Conservation (phyloP, 805 yeast species). For the Tetrapisispora phaffii region DNA sequence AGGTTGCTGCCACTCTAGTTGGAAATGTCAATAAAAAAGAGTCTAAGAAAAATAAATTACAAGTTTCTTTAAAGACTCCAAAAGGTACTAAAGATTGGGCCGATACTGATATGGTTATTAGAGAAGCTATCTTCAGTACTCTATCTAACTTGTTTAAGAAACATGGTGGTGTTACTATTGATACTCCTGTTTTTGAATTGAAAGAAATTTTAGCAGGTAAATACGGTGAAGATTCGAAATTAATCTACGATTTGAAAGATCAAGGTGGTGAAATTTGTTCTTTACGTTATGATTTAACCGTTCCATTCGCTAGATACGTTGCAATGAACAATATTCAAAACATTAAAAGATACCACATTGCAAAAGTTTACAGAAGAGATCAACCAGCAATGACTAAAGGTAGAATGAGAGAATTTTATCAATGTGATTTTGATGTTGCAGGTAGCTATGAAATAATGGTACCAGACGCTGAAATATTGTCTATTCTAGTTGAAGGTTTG, state of each 20-base stretch:
- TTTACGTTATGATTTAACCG: conserved; percentile 91
- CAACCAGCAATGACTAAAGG: conserved; percentile 99
- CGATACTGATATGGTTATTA: conserved; percentile 91
- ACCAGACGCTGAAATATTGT: conserved; percentile 86
- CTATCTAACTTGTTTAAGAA: conserved; percentile 71
- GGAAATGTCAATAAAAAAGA: conserved; percentile 11
- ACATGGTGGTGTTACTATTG: conserved; percentile 97
- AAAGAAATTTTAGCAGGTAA: conserved; percentile 93
- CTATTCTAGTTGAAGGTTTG: conserved; percentile 76
- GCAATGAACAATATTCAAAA: conserved; percentile 88
- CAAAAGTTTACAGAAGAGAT: conserved; percentile 97
- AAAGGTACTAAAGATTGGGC: conserved; percentile 99
- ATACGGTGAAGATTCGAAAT: conserved; percentile 96
- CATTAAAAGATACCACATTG: conserved; percentile 92
- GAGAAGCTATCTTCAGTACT: conserved; percentile 75
- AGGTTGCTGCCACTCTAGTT: background rate
- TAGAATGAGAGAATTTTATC: conserved; percentile 98
- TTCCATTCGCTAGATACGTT: conserved; percentile 94
- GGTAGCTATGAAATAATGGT: conserved; percentile 91
- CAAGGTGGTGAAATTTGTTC: conserved; percentile 98
- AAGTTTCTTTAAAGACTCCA: conserved; percentile 82
- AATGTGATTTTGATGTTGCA: conserved; percentile 96
- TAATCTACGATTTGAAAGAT: conserved; percentile 91
- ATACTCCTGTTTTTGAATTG: conserved; percentile 95
- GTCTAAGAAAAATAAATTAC: conserved; percentile 36